These are phyloP conservation scores for Eucalyptus tenuipes DNA, from an alignment of 345 rosid genomes.

Conservation along the genomic window DNA sequence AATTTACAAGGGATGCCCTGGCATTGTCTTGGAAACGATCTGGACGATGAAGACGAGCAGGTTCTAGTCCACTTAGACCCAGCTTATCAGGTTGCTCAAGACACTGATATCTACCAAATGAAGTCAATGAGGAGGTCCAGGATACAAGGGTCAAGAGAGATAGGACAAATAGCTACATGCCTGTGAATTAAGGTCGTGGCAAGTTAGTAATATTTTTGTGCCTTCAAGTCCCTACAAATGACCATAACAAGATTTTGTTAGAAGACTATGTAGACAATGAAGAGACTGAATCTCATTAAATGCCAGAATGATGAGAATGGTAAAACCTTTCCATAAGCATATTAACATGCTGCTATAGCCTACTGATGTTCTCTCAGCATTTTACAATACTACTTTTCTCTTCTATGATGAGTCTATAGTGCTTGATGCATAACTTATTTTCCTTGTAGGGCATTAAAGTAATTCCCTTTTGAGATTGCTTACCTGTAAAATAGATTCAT, in stretches of 20 bases:
- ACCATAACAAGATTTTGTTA: neutral
- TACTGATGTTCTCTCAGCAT: neutral
- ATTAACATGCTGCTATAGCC: neutral
- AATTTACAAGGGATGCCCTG: conserved; percentile 41
- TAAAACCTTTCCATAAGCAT: neutral
- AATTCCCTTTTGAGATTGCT: neutral
- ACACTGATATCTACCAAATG: conserved; percentile 28
- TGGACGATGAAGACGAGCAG: conserved; percentile 54
- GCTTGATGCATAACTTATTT: neutral
- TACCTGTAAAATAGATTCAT: neutral
- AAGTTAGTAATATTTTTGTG: conserved; percentile 56
- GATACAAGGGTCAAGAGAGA: neutral
- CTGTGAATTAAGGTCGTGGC: conserved; percentile 59
- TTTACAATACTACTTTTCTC: neutral
- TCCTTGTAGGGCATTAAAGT: neutral
- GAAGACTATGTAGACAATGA: neutral
- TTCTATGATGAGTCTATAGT: neutral
- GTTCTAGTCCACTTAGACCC: conserved; percentile 76
- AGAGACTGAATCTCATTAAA: neutral
- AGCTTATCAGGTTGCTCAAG: conserved; percentile 66
- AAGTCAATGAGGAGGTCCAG: neutral
- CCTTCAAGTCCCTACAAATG: conserved; percentile 54
- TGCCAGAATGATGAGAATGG: neutral
- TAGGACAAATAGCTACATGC: conserved; percentile 2
- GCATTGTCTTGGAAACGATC: conserved; percentile 79